Percentiles rank a stretch among this genome's conserved stretches.
phyloP scores from a whole-genome alignment of 805 yeast species.

The Candida odintsovae region DNA sequence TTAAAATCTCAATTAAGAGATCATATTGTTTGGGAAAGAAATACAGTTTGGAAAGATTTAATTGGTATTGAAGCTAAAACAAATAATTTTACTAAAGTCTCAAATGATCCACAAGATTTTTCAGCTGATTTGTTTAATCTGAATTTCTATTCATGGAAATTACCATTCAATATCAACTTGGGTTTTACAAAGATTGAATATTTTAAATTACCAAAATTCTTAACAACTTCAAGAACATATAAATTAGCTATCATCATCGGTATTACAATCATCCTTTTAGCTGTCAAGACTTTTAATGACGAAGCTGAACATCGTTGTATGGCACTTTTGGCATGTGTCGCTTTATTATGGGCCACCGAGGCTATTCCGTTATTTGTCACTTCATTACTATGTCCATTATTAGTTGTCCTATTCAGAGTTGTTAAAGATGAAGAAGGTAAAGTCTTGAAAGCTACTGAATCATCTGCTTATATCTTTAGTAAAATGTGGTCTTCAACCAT shows the following conservation, averaged over 20 bases:
- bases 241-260: conserved; percentile 43
- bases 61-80: conserved; percentile 77
- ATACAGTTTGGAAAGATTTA: conserved; percentile 95
- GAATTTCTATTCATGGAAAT: conserved; percentile 26
- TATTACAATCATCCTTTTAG: conserved; percentile 48
- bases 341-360: conserved; percentile 93
- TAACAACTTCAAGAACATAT: conserved; percentile 41
- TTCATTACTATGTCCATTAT: conserved; percentile 73
- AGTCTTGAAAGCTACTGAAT: conserved; percentile 59
- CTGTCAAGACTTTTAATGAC: conserved; percentile 58
- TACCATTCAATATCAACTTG: conserved; percentile 27
- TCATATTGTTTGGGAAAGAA: conserved; percentile 94
- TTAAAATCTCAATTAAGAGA: conserved; percentile 67
- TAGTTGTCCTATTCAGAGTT: conserved; percentile 67
- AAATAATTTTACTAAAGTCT: conserved; percentile 30
- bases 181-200: conserved; percentile 23
- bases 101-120: conserved; percentile 28
- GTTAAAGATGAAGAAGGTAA: conserved; percentile 45
- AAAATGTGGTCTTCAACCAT: conserved; percentile 95
- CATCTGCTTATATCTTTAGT: conserved; percentile 62
- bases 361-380: conserved; percentile 92
- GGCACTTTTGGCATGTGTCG: conserved; percentile 55
- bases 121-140: conserved; percentile 24
- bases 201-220: conserved; percentile 40
- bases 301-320: conserved; percentile 56